Conservation (phyloP, 495 filamentous ascomycete genomes). For the Neurospora sp. region DNA sequence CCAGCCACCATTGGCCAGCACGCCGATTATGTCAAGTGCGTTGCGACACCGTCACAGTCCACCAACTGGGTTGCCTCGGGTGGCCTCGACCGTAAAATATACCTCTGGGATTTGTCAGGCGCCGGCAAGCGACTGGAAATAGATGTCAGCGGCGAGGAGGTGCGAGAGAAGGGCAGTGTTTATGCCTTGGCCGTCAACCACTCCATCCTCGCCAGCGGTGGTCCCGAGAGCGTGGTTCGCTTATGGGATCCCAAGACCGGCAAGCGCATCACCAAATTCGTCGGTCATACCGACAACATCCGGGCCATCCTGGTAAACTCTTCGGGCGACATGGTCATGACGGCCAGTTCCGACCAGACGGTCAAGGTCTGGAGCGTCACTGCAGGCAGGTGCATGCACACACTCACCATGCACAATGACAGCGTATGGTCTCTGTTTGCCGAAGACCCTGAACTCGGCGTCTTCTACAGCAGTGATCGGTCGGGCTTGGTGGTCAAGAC, state of each 20-base stretch:
- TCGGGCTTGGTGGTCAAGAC: constrained; percentile 91
- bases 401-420: constrained; percentile 95
- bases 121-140: constrained; percentile 78
- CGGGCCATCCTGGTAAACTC: constrained; percentile 83
- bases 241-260: constrained; percentile 89
- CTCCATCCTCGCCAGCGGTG: constrained; percentile 76
- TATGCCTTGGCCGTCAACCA: constrained; percentile 75
- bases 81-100: constrained; percentile 84
- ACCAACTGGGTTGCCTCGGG: constrained; percentile 94
- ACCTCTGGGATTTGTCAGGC: constrained; percentile 85
- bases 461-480: constrained; percentile 91
- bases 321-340: constrained; percentile 82
- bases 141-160: constrained; percentile 67
- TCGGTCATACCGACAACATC: constrained; percentile 96
- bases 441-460: constrained; percentile 68
- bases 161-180: constrained; percentile 82
- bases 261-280: constrained; percentile 87
- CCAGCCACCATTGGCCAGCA: constrained; percentile 86
- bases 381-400: constrained; percentile 91
- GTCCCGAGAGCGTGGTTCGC: constrained; percentile 85
- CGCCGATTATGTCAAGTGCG: constrained; percentile 89
- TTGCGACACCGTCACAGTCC: constrained; percentile 62
- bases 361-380: constrained; percentile 97
- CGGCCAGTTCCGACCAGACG: constrained; percentile 90
- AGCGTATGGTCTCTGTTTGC: constrained; percentile 96